Evolutionary conservation across 2,329 filamentous ascomycete species (phyloP).

Genomic region (Fusarium phyllophilum): DNA sequence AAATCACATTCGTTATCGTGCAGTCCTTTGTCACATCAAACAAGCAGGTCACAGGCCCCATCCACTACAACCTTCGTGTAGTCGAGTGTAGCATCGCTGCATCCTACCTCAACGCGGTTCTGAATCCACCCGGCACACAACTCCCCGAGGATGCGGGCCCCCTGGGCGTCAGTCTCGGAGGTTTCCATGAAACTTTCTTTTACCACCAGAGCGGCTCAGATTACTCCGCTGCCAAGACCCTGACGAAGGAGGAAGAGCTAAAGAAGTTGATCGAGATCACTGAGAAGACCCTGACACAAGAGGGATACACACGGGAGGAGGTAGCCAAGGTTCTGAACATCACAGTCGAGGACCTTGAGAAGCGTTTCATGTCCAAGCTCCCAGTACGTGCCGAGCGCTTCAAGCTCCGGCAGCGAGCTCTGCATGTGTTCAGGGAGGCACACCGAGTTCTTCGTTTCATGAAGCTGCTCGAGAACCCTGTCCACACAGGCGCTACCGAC

Average conservation of each 20-base stretch:
- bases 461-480: constrained; percentile 71
- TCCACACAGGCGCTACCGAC: constrained; percentile 56
- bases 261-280: constrained; percentile 76
- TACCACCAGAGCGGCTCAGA: constrained; percentile 54
- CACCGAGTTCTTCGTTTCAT: constrained; percentile 87
- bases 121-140: constrained; percentile 65
- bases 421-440: constrained; percentile 93
- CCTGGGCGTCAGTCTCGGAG: constrained; percentile 82
- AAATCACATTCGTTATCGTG: constrained; percentile 91
- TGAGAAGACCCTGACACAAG: constrained; percentile 75
- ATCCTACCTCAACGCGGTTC: constrained; percentile 68
- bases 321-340: constrained; percentile 78
- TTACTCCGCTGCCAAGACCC: constrained; percentile 55
- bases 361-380: constrained; percentile 85
- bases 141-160: constrained; percentile 84
- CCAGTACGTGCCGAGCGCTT: constrained; percentile 89
- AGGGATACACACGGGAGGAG: constrained; percentile 89
- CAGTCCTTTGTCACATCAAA: constrained; percentile 95
- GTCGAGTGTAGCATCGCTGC: constrained; percentile 95
- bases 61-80: constrained; percentile 96
- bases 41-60: constrained; percentile 92
- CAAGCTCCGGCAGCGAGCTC: constrained; percentile 85
- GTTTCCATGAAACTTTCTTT: constrained; percentile 88
- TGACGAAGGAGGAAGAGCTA: constrained; percentile 72
- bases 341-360: constrained; percentile 75